Base-by-base conservation (phyloP, 1,284 basidiomycete genomes). In the Coniferiporia sulphurascens region DNA sequence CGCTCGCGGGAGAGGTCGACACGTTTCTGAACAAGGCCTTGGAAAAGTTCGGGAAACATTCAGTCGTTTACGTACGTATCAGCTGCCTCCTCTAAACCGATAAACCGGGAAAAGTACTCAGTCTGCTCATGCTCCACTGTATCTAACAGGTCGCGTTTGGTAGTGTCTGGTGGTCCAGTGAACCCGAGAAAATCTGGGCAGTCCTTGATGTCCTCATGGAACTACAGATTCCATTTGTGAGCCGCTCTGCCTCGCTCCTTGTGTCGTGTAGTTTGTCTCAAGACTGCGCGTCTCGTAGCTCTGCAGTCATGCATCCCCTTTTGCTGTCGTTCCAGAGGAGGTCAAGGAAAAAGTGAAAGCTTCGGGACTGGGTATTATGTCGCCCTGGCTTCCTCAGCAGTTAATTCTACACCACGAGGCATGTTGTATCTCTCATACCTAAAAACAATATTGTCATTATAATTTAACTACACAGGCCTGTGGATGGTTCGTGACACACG, bases 401-500 rank as follows among this genome's bases (percentile, higher is more conserved):
- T 15, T 55, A 12, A 63, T 64, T 35, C 55, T 64, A 32, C 53
- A 50, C 8, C 63, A 64, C 38, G 27, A 54, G 15, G 57, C 58
- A 10, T 27, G 58, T 48, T 5, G 44, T 35, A 1, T 9, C n/a
- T 44, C 15, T 15, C 7, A 15, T 41, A 41, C 36, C 7, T 8
- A 15, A 41, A 41, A 7, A 41, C 15, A 8, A 15, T 8, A 41
- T 41, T 41, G 7, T 15, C 36, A 7, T 7, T 8, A 41, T 15
- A 8, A 15, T 8, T 41, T 8, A 41, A 13, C 10, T 43, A 43
- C 8, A 43, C 41, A 64, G 63, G 63, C 53, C 9, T 62, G 60
- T 48, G 63, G 62, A 6, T 64, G 63, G 63, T 59, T 64, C 35
- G 27, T 64, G 8, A 55, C 63, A 4, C 62, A 64, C 32, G 58